phyloP scores from a whole-genome alignment of 768 basidiomycete species.

The Neoboletus magnificus region DNA sequence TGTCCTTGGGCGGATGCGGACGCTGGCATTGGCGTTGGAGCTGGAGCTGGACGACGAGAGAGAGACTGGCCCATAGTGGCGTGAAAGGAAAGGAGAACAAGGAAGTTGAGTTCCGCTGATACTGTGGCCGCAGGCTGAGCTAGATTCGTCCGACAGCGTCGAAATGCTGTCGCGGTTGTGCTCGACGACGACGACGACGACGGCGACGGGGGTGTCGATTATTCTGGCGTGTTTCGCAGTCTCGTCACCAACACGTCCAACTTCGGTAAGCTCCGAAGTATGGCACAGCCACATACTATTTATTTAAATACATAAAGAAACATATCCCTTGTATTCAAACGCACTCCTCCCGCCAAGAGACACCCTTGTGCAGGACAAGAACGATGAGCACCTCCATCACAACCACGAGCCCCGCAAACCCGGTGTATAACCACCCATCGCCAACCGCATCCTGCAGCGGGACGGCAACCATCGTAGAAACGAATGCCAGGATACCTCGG shows the following conservation, averaged over 20 bases:
- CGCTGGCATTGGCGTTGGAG: conserved; percentile 5
- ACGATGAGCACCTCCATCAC: conserved; percentile 53
- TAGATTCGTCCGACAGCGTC: conserved; percentile 1
- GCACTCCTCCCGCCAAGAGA: conserved; percentile 51
- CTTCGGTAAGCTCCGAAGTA: conserved; percentile 20
- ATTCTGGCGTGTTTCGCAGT: conserved; percentile 25
- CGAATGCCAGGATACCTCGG: conserved; percentile 65
- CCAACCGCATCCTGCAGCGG: conserved; percentile 74
- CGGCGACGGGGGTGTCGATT: conserved; percentile 15
- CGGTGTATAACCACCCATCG: conserved; percentile 76
- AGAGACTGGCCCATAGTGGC: conserved; percentile 31
- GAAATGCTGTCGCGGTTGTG: conserved; percentile 9
- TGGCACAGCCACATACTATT: conserved; percentile 19
- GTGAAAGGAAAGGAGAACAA: neutral
- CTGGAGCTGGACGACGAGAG: conserved; percentile 22
- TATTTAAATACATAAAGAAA: conserved; percentile 8
- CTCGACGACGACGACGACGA: conserved; percentile 12
- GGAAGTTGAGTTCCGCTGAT: neutral
- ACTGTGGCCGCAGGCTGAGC: neutral
- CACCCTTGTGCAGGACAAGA: conserved; percentile 59
- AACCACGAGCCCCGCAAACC: conserved; percentile 55
- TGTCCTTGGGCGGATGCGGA: conserved; percentile 10
- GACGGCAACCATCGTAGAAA: conserved; percentile 68
- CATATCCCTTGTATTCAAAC: neutral
- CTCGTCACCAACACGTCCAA: conserved; percentile 21